Conservation (phyloP, 139 green algal genomes). For the Coelastrella sp. region DNA sequence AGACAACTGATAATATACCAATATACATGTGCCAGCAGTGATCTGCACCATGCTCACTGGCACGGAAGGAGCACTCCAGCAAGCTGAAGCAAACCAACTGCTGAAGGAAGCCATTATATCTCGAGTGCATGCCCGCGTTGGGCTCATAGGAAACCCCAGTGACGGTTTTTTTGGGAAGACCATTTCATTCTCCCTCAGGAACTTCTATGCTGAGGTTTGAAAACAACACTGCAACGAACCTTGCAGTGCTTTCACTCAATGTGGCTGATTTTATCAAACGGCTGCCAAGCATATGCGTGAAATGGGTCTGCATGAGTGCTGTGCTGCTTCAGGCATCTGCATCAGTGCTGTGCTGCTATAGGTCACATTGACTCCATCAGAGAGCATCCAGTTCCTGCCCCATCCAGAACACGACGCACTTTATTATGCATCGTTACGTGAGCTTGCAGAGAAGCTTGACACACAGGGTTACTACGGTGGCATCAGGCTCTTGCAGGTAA, state of each 20-base stretch:
- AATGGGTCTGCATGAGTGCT: background rate
- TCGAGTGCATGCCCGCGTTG: conserved; percentile 70
- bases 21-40: too few species aligned
- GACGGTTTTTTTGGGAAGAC: conserved; percentile 84
- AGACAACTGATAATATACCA: too few species aligned
- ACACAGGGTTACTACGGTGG: conserved; percentile 85
- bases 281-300: background rate
- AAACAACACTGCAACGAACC: background rate
- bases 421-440: conserved; percentile 59
- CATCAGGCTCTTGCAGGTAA: conserved; percentile 79
- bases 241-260: background rate
- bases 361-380: conserved; percentile 61
- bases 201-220: conserved; percentile 83
- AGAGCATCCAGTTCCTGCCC: conserved; percentile 62
- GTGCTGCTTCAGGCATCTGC: background rate
- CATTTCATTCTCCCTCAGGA: conserved; percentile 75
- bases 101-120: background rate
- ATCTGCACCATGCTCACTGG: background rate
- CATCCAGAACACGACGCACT: conserved; percentile 74
- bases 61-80: background rate
- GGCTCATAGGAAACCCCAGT: conserved; percentile 88
- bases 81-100: background rate
- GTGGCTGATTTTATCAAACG: too few species aligned
- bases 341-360: conserved; percentile 41
- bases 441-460: conserved; percentile 52